phyloP scores from a whole-genome alignment of 768 basidiomycete genomes.

The Grammothele lineata region DNA sequence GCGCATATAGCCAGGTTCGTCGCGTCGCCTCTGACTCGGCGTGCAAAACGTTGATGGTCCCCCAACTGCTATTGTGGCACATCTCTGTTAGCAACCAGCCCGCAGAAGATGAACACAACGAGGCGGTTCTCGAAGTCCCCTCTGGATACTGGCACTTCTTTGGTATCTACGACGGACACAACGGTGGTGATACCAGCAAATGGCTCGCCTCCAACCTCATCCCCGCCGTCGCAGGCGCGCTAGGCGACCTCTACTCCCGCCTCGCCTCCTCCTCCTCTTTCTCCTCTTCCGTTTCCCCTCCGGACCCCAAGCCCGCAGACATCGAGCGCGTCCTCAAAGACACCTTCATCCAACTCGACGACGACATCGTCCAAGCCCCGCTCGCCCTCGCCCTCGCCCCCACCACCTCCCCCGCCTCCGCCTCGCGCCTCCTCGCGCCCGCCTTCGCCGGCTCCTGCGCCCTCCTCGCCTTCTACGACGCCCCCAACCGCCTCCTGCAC shows the following conservation, averaged over 20 bases:
- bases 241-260: constrained; percentile 19
- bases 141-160: constrained; percentile 31
- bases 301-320: constrained; percentile 20
- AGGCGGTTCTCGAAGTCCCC: constrained; percentile 19
- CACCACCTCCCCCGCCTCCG: constrained; percentile 13
- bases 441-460: constrained; percentile 42
- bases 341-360: constrained; percentile 37
- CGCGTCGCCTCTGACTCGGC: too few species aligned
- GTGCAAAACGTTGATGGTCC: too few species aligned
- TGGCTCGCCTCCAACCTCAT: constrained; percentile 32
- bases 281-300: neutral
- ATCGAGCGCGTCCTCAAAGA: constrained; percentile 34
- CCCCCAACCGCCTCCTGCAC: constrained; percentile 32
- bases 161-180: constrained; percentile 30
- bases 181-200: constrained; percentile 29
- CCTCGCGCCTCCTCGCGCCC: constrained; percentile 25
- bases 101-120: constrained; percentile 24
- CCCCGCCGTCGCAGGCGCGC: constrained; percentile 18
- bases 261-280: neutral
- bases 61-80: too few species aligned
- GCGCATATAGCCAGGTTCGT: constrained; percentile 20
- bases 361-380: constrained; percentile 35
- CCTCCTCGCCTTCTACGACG: constrained; percentile 42
- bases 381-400: constrained; percentile 25
- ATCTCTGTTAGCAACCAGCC: constrained; percentile 22